A percentile compares a stretch with the other conserved stretches of the same genome.
Conservation (phyloP, 1,284 basidiomycete genomes). For the Cystobasidiaceae sp. region DNA sequence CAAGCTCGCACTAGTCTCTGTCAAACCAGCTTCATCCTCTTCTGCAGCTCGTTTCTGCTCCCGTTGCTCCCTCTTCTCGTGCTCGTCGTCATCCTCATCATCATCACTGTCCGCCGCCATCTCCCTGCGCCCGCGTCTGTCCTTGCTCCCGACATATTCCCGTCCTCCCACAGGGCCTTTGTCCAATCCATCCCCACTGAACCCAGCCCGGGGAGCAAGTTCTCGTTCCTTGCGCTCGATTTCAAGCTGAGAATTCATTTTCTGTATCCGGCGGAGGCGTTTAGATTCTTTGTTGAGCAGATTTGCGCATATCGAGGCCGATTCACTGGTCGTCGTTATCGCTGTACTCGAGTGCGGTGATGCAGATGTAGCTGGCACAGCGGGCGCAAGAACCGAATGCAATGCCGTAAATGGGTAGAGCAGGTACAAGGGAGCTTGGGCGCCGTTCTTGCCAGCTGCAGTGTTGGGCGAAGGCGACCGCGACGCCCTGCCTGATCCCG, state of each 20-base stretch:
- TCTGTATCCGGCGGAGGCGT: conserved; percentile 3
- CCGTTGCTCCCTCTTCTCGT: background rate
- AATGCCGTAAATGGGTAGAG: conserved; percentile 15
- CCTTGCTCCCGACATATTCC: conserved; percentile 16
- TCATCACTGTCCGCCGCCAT: background rate
- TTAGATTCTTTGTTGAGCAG: conserved; percentile 9
- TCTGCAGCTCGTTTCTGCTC: background rate
- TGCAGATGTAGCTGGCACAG: background rate
- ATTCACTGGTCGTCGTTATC: conserved; percentile 8
- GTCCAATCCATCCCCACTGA: conserved; percentile 29
- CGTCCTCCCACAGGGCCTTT: background rate
- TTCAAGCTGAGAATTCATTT: background rate
- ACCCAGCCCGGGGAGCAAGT: conserved; percentile 28
- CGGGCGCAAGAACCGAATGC: background rate
- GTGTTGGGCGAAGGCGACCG: conserved; percentile 19
- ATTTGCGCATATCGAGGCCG: conserved; percentile 3
- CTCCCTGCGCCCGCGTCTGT: background rate
- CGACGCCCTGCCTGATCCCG: background rate
- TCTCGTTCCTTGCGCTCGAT: background rate
- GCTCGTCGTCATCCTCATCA: background rate
- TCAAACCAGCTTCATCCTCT: background rate
- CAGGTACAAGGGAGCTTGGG: conserved; percentile 15
- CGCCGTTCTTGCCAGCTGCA: background rate
- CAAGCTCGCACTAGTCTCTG: too few species aligned
- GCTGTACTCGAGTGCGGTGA: background rate